Conservation (phyloP, 2,329 filamentous ascomycete genomes). For the Capronia americana region DNA sequence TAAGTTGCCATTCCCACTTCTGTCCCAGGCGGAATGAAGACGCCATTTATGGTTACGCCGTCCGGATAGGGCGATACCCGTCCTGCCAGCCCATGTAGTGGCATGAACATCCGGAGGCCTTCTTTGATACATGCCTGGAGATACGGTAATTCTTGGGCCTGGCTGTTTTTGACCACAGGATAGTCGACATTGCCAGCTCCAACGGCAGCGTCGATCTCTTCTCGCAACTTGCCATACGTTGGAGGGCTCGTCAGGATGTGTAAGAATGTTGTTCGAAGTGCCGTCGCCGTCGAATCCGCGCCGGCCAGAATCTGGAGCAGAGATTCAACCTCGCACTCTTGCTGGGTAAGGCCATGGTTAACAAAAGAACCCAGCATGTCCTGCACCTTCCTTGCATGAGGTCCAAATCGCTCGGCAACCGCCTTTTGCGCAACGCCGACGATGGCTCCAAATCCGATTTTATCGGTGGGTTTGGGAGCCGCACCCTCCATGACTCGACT, state of each 20-base stretch:
- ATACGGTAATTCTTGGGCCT: slow-evolving; percentile 52
- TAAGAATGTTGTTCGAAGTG: slow-evolving; percentile 19
- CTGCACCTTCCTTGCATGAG: slow-evolving; percentile 27
- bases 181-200: slow-evolving; percentile 22
- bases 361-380: slow-evolving; percentile 45
- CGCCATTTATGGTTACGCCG: not conserved
- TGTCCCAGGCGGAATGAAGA: slow-evolving; percentile 4
- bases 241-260: slow-evolving; percentile 28
- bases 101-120: slow-evolving; percentile 16
- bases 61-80: not conserved
- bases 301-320: slow-evolving; percentile 30
- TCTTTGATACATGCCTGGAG: slow-evolving; percentile 60
- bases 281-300: slow-evolving; percentile 20
- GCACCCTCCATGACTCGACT: slow-evolving; percentile 26
- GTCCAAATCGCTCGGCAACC: slow-evolving; percentile 38
- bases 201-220: slow-evolving; percentile 27
- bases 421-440: slow-evolving; percentile 31
- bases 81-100: slow-evolving; percentile 2
- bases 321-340: slow-evolving; percentile 23
- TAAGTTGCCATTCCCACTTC: slow-evolving; percentile 33
- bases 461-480: slow-evolving; percentile 30
- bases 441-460: slow-evolving; percentile 32
- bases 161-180: slow-evolving; percentile 35
- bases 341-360: slow-evolving; percentile 36
- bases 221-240: slow-evolving; percentile 25